Percentiles rank a stretch among this genome's conserved stretches.
These are phyloP conservation scores for Phytophthora pluvialis DNA, from an alignment of 352 stramenopile genomes.

Conservation along the genomic window DNA sequence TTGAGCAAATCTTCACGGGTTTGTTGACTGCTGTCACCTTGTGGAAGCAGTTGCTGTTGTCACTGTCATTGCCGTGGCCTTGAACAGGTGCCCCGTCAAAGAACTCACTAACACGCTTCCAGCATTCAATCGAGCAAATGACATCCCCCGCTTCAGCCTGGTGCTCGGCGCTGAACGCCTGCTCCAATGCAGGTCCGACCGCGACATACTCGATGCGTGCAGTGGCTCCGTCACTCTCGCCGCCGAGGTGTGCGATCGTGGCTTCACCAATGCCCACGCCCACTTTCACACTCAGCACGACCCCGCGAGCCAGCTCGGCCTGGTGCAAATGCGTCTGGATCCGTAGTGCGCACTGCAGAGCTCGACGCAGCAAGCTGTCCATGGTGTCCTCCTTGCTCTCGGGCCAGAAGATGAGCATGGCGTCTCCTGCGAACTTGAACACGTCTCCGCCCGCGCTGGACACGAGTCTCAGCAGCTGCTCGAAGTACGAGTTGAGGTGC, in stretches of 20 bases:
- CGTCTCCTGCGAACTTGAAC: slow-evolving; percentile 97
- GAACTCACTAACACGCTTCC: slow-evolving; percentile 66
- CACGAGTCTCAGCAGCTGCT: slow-evolving; percentile 84
- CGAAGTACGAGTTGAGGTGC: slow-evolving; percentile 95
- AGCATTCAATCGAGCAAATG: slow-evolving; percentile 88
- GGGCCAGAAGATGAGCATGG: slow-evolving; percentile 95
- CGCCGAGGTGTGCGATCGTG: slow-evolving; percentile 91
- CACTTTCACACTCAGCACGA: slow-evolving; percentile 95
- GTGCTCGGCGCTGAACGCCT: slow-evolving; percentile 92
- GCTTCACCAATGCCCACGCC: slow-evolving; percentile 90
- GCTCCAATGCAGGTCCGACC: slow-evolving; percentile 89
- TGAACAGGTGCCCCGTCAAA: slow-evolving; percentile 65
- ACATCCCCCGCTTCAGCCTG: slow-evolving; percentile 89
- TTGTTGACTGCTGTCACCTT: slow-evolving; percentile 64
- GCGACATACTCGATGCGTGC: slow-evolving; percentile 92
- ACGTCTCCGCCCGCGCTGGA: slow-evolving; percentile 87
- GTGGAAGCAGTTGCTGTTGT: slow-evolving; percentile 44
- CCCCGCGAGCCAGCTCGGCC: slow-evolving; percentile 80
- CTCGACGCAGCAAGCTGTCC: slow-evolving; percentile 78
- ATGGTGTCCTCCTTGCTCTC: slow-evolving; percentile 91
- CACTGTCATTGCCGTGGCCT: slow-evolving; percentile 4
- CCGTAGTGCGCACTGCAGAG: slow-evolving; percentile 88
- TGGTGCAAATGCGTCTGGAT: slow-evolving; percentile 93
- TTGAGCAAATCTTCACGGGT: slow-evolving; percentile 71
- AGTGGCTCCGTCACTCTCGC: slow-evolving; percentile 82